Evolutionary conservation across 768 basidiomycete genomes (phyloP).

Genomic region (Macrolepiota fuliginosa): DNA sequence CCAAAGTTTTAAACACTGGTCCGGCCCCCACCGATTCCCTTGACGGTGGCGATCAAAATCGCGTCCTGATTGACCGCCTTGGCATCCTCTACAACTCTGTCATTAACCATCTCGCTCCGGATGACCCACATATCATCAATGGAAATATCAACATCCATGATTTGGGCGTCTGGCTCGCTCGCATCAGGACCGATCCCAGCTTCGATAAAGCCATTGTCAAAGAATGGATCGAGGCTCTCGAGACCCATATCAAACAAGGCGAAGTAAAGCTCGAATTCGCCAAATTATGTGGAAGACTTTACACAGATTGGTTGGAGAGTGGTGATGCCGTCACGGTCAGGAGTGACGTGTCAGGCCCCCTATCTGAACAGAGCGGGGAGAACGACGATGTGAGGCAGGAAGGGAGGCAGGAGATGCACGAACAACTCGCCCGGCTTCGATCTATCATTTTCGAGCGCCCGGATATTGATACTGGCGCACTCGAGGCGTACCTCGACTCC

Average conservation of each 20-base stretch:
- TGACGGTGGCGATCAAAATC: background rate
- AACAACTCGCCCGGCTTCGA: constrained; percentile 36
- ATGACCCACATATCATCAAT: constrained; percentile 13
- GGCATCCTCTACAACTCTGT: background rate
- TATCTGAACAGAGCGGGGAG: constrained; percentile 12
- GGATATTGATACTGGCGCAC: constrained; percentile 27
- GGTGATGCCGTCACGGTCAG: constrained; percentile 34
- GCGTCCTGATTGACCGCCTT: background rate
- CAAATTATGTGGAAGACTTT: constrained; percentile 38
- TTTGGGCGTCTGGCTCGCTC: constrained; percentile 35
- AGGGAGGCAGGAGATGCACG: constrained; percentile 39
- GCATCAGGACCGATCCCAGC: constrained; percentile 38
- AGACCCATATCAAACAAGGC: constrained; percentile 37
- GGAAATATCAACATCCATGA: constrained; percentile 27
- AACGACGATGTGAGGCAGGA: constrained; percentile 23
- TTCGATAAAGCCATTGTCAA: constrained; percentile 33
- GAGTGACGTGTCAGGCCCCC: constrained; percentile 15
- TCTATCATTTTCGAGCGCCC: constrained; percentile 40
- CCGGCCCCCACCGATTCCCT: background rate
- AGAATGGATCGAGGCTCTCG: constrained; percentile 36
- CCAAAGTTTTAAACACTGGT: constrained; percentile 27
- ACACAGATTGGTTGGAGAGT: constrained; percentile 43
- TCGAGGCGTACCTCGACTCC: constrained; percentile 32
- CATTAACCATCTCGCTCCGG: constrained; percentile 3
- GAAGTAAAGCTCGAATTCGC: constrained; percentile 37